A percentile compares a stretch with the other conserved stretches of the same genome.
Conservation (phyloP, 176 grass and related monocot genomes). For the Rhipidocladum racemiflorum region DNA sequence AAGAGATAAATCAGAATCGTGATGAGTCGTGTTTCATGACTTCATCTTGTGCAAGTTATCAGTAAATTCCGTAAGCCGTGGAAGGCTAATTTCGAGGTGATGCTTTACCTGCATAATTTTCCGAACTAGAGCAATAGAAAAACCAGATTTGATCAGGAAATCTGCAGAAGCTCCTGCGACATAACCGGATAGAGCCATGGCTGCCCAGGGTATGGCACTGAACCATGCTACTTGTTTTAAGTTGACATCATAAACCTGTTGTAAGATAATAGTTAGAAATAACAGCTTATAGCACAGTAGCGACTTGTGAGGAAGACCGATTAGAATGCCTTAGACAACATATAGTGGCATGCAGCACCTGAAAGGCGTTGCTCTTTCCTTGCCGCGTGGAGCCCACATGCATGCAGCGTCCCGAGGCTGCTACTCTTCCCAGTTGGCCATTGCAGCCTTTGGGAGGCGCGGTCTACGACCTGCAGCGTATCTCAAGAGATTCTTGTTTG, state of each 20-base stretch:
- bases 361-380: no score
- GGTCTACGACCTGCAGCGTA: no score
- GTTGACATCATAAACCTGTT: slow-evolving; percentile 91
- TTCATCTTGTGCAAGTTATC: background rate
- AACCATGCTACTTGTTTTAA: slow-evolving; percentile 99
- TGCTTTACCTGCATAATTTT: slow-evolving; percentile 87
- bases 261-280: slow-evolving; percentile 15
- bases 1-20: slow-evolving; percentile 9
- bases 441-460: no score
- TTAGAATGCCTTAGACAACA: slow-evolving; percentile 15
- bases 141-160: slow-evolving; percentile 79
- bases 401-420: no score
- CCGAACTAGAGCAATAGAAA: slow-evolving; percentile 42
- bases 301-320: background rate
- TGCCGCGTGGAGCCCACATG: no score
- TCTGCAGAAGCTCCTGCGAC: slow-evolving; percentile 86
- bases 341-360: no score
- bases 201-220: slow-evolving; percentile 91
- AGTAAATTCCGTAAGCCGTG: background rate
- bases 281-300: background rate
- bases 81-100: background rate
- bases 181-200: slow-evolving; percentile 92
- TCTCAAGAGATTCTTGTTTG: no score
- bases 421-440: no score
- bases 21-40: background rate